These are phyloP conservation scores for Straminergon stramineum DNA, from an alignment of 225 moss, liverwort and hornwort species.

Conservation along the genomic window DNA sequence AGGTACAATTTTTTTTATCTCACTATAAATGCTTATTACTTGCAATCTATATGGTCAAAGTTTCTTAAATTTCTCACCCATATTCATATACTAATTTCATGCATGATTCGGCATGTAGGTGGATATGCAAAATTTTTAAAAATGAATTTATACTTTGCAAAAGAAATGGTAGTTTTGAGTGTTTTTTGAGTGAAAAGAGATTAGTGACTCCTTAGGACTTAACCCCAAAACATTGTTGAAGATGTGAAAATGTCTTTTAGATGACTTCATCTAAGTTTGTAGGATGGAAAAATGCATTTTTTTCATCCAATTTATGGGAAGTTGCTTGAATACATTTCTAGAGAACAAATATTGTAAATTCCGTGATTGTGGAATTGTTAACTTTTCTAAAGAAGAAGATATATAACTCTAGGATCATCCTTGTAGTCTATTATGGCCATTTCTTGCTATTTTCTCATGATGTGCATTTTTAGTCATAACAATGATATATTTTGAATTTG, in stretches of 20 bases:
- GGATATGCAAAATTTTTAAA: background rate
- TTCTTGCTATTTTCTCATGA: background rate
- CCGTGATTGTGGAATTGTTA: fast-evolving
- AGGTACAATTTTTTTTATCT: background rate
- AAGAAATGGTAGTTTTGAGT: background rate
- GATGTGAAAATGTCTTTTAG: no score
- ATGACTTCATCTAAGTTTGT: background rate
- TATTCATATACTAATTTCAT: fast-evolving
- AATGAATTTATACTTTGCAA: background rate
- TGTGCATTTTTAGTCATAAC: background rate
- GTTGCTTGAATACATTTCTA: background rate
- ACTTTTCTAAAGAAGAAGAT: background rate
- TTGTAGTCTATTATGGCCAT: no score
- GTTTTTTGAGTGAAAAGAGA: background rate
- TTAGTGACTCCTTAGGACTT: fast-evolving
- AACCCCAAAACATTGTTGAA: fast-evolving
- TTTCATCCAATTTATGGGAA: background rate
- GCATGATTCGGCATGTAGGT: fast-evolving
- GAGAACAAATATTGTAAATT: background rate
- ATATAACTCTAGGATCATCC: fast-evolving
- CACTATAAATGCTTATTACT: background rate
- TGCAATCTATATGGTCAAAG: background rate
- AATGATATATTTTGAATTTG: background rate
- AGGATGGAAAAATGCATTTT: background rate
- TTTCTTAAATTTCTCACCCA: background rate